These are phyloP conservation scores for Backusella tuberculispora DNA, from an alignment of 192 early-diverging fungal species.

Conservation along the genomic window DNA sequence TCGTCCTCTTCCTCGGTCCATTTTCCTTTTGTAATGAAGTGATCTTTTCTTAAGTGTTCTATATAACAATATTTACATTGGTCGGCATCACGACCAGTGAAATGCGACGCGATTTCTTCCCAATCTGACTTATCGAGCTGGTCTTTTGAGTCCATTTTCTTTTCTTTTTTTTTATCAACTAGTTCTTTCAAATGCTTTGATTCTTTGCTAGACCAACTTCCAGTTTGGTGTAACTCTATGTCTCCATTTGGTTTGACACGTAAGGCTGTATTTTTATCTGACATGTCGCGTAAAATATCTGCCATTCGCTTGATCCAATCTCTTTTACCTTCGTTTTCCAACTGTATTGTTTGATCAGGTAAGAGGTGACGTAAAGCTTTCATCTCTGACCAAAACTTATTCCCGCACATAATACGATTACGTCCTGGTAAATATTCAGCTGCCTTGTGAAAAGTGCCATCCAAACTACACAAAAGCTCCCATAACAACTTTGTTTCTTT, in stretches of 20 bases:
- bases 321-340: background rate
- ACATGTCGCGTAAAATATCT: background rate
- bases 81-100: background rate
- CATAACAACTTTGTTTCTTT: constrained; percentile 26
- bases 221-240: background rate
- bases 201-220: constrained; percentile 12
- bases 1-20: constrained; percentile 27
- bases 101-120: background rate
- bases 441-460: constrained; percentile 10
- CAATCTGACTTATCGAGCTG: background rate
- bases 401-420: background rate
- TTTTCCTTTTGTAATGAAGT: background rate
- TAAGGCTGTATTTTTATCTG: background rate
- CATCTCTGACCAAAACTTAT: background rate
- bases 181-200: background rate
- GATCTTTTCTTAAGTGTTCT: background rate
- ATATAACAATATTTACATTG: constrained; percentile 18
- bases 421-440: constrained; percentile 16
- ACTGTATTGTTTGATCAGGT: background rate
- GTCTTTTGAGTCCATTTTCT: background rate
- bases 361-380: background rate
- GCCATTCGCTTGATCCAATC: constrained; percentile 6
- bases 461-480: constrained; percentile 9
- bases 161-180: background rate
- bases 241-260: background rate